Conservation (phyloP, 768 basidiomycete species). For the Termitomyces sp. region DNA sequence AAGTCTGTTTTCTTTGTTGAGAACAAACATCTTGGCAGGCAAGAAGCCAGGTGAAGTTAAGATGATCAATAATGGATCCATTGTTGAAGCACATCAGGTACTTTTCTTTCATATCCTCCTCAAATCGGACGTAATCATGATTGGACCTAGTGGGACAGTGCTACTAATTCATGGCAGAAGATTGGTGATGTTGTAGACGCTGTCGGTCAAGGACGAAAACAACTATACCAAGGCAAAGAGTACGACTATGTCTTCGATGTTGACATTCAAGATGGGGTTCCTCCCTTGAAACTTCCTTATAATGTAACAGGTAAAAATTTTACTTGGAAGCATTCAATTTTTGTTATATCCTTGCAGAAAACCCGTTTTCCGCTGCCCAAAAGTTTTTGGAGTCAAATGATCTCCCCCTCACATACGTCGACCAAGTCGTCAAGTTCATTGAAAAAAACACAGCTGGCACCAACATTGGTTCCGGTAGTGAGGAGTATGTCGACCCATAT, state of each 20-base stretch:
- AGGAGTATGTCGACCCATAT: slow-evolving; percentile 79
- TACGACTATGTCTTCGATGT: slow-evolving; percentile 99
- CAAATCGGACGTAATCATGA: neutral
- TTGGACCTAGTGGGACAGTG: slow-evolving; percentile 69
- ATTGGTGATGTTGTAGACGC: slow-evolving; percentile 96
- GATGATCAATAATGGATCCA: slow-evolving; percentile 78
- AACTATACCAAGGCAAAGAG: slow-evolving; percentile 89
- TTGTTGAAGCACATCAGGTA: slow-evolving; percentile 87
- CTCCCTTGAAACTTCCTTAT: slow-evolving; percentile 91
- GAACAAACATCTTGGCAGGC: slow-evolving; percentile 37
- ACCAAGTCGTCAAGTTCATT: slow-evolving; percentile 90
- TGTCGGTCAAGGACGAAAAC: slow-evolving; percentile 83
- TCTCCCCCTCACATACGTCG: slow-evolving; percentile 75
- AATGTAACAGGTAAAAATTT: slow-evolving; percentile 67
- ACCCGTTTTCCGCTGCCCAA: slow-evolving; percentile 86
- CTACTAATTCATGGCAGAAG: slow-evolving; percentile 75
- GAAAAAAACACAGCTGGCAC: slow-evolving; percentile 86
- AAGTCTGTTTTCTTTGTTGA: neutral
- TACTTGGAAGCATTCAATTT: neutral
- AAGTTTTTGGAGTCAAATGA: slow-evolving; percentile 82
- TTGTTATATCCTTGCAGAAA: slow-evolving; percentile 51
- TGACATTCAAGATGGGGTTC: slow-evolving; percentile 88
- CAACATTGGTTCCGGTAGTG: slow-evolving; percentile 52
- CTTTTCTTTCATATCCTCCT: neutral
- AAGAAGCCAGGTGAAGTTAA: slow-evolving; percentile 90